Percentiles rank a stretch among this genome's conserved stretches.
These are phyloP conservation scores for Lachnum nothofagi DNA, from an alignment of 2,329 filamentous ascomycete species.

Conservation along the genomic window DNA sequence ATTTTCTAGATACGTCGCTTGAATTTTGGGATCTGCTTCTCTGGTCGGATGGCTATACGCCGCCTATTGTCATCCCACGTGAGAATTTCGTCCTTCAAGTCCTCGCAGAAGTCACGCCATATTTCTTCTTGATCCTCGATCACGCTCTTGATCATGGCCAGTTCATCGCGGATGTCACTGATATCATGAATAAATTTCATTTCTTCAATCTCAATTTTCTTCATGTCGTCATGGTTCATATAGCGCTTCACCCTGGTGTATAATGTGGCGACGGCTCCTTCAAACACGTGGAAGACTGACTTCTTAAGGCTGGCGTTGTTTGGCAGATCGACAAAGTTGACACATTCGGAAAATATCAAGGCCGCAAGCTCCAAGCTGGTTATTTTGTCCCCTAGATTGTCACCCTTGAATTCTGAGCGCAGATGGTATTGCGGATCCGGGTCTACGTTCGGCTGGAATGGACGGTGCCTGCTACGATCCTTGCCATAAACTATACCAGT, in stretches of 20 bases:
- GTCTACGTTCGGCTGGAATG: too few relatives aligned
- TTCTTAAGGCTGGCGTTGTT: neutral
- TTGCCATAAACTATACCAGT: too few relatives aligned
- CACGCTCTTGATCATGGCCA: neutral
- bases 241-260: neutral
- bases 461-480: too few relatives aligned
- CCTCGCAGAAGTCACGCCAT: neutral
- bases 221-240: neutral
- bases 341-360: too few relatives aligned
- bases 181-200: neutral
- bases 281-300: neutral
- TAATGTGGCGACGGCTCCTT: neutral
- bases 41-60: neutral
- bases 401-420: neutral
- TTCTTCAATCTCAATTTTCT: neutral
- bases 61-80: neutral
- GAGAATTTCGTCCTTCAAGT: neutral
- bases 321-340: neutral
- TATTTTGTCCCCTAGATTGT: neutral
- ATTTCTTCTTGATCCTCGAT: neutral
- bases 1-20: neutral
- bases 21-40: neutral
- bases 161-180: neutral
- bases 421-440: too few relatives aligned
- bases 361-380: neutral